Conservation (phyloP, 768 basidiomycete genomes). For the Kwoniella europaea region DNA sequence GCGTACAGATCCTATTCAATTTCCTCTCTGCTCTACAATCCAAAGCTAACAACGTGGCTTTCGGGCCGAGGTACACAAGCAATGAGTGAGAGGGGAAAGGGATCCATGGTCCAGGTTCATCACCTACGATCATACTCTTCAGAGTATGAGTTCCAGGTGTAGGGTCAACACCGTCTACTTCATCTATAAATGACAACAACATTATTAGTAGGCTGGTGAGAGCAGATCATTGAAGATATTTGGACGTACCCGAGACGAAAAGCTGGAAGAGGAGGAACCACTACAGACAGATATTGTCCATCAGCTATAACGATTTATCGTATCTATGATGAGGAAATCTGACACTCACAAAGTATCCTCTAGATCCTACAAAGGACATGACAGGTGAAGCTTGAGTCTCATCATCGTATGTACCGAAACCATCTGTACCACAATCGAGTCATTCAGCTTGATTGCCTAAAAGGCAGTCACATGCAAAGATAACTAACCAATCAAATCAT, state of each 20-base stretch:
- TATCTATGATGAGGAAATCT: not conserved
- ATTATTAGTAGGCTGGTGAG: too few relatives aligned
- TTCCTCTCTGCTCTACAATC: conserved; percentile 78
- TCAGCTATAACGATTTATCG: not conserved
- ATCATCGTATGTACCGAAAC: conserved; percentile 55
- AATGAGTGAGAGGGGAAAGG: conserved; percentile 81
- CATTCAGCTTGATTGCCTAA: not conserved
- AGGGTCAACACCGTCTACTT: conserved; percentile 74
- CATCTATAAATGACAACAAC: conserved; percentile 60
- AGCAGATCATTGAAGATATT: not conserved
- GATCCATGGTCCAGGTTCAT: conserved; percentile 71
- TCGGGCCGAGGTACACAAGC: conserved; percentile 76
- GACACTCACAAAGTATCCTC: conserved; percentile 71
- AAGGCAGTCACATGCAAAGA: too few relatives aligned
- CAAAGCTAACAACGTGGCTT: conserved; percentile 66
- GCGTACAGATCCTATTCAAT: conserved; percentile 79
- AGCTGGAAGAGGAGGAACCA: conserved; percentile 89
- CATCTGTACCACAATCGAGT: conserved; percentile 28
- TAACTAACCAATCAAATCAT: conserved; percentile 59
- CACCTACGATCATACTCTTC: conserved; percentile 76
- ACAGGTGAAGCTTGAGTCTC: conserved; percentile 47
- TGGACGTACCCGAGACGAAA: conserved; percentile 72
- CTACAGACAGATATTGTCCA: conserved; percentile 6
- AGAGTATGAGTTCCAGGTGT: conserved; percentile 68
- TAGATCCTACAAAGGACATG: conserved; percentile 70